These are phyloP conservation scores for Botrytis pseudocinerea DNA, from an alignment of 2,329 filamentous ascomycete species.

Conservation along the genomic window DNA sequence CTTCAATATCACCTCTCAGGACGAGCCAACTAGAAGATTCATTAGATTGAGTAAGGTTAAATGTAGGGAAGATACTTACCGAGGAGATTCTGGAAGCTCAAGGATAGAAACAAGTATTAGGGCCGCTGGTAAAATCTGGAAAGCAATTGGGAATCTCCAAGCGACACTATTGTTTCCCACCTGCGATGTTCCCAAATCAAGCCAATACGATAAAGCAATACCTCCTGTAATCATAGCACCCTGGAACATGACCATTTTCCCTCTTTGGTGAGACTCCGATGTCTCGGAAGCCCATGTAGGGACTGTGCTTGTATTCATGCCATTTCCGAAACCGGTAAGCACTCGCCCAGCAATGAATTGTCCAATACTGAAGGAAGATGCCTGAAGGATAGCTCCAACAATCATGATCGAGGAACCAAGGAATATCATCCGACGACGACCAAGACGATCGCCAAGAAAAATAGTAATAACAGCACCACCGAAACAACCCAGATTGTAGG, in stretches of 20 bases:
- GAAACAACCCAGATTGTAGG: conserved; percentile 50
- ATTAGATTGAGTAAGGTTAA: not conserved
- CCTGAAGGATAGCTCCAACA: conserved; percentile 35
- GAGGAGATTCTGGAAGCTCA: conserved; percentile 41
- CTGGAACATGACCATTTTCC: conserved; percentile 25
- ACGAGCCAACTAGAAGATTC: conserved; percentile 40
- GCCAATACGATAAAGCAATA: conserved; percentile 24
- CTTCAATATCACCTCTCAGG: conserved; percentile 38
- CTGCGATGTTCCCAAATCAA: conserved; percentile 22
- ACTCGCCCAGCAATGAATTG: conserved; percentile 64
- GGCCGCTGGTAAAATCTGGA: conserved; percentile 23
- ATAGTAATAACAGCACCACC: conserved; percentile 44
- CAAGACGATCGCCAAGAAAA: conserved; percentile 42
- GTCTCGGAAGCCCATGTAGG: conserved; percentile 28
- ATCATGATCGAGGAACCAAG: conserved; percentile 33
- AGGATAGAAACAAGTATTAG: conserved; percentile 32
- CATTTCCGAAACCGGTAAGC: conserved; percentile 74
- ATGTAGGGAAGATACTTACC: not conserved
- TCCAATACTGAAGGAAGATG: conserved; percentile 52
- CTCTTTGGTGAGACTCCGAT: conserved; percentile 24
- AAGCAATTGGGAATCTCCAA: conserved; percentile 26
- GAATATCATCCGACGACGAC: conserved; percentile 39
- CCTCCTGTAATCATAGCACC: conserved; percentile 24
- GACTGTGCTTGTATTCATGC: conserved; percentile 52
- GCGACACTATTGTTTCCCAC: conserved; percentile 1